A percentile compares a stretch with the other conserved stretches of the same genome.
phyloP scores from a whole-genome alignment of 2,329 filamentous ascomycete genomes.

The Ophiostoma quercus region DNA sequence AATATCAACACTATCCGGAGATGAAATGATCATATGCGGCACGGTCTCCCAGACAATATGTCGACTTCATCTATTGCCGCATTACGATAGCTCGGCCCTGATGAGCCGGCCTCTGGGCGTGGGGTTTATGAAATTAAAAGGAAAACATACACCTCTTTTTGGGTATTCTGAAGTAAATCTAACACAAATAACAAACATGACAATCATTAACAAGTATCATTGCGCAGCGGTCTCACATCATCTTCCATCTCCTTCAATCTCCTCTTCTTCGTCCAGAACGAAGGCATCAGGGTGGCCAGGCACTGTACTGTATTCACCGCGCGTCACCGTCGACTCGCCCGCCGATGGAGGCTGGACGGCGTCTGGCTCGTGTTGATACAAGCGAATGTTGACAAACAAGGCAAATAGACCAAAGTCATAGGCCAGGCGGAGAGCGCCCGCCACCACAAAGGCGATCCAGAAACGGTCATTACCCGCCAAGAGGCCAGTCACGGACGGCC shows the following conservation, averaged over 20 bases:
- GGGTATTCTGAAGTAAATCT: neutral
- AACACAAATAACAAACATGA: neutral
- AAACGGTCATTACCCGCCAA: conserved; percentile 50
- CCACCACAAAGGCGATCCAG: conserved; percentile 58
- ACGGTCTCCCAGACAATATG: neutral
- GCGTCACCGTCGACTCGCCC: conserved; percentile 62
- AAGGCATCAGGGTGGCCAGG: conserved; percentile 23
- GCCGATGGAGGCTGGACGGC: conserved; percentile 31
- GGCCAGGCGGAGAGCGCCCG: conserved; percentile 47
- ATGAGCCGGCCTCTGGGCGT: neutral
- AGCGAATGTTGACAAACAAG: conserved; percentile 54
- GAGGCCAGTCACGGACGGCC: conserved; percentile 52
- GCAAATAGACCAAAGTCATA: conserved; percentile 57
- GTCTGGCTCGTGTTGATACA: conserved; percentile 47
- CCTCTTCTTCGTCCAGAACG: conserved; percentile 25
- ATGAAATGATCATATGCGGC: neutral
- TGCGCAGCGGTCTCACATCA: neutral
- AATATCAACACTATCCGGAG: neutral
- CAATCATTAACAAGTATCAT: neutral
- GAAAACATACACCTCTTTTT: neutral
- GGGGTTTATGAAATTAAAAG: too few species aligned
- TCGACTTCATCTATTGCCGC: neutral
- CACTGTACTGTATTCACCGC: conserved; percentile 31
- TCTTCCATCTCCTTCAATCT: conserved; percentile 31
- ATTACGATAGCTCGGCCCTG: neutral